Percentiles rank a stretch among this genome's conserved stretches.
These are phyloP conservation scores for Cladophialophora yegresii DNA, from an alignment of 2,329 filamentous ascomycete species.

Conservation along the genomic window DNA sequence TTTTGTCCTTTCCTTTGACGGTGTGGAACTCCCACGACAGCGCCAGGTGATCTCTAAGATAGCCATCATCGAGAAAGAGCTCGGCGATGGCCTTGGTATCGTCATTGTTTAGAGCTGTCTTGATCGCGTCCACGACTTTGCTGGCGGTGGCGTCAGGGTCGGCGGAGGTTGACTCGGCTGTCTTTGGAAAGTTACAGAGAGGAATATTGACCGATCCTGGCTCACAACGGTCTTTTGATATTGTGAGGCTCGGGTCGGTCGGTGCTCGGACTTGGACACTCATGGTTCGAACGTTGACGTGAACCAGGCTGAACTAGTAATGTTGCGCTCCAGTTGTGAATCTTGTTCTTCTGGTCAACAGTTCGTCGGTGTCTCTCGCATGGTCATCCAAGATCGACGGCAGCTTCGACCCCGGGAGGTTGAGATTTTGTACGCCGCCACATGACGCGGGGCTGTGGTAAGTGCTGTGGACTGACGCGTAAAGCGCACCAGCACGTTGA, in stretches of 20 bases:
- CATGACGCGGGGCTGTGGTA: background rate
- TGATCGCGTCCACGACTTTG: conserved; percentile 45
- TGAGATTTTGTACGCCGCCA: background rate
- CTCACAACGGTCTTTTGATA: conserved; percentile 50
- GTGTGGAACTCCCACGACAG: conserved; percentile 61
- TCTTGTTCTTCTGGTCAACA: background rate
- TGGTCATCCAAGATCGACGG: background rate
- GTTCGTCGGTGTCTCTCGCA: background rate
- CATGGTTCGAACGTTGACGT: conserved; percentile 8
- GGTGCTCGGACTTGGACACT: conserved; percentile 24
- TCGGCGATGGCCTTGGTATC: conserved; percentile 42
- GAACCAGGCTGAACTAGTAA: background rate
- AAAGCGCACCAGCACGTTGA: background rate
- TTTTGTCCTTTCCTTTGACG: conserved; percentile 50
- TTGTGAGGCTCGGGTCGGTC: conserved; percentile 30
- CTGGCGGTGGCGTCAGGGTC: conserved; percentile 46
- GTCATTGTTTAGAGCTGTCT: conserved; percentile 42
- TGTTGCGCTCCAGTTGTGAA: background rate
- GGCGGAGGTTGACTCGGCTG: conserved; percentile 40
- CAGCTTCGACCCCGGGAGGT: background rate
- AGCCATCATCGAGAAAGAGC: conserved; percentile 56
- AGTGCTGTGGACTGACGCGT: background rate
- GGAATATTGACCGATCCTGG: conserved; percentile 59
- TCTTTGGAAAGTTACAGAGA: conserved; percentile 47
- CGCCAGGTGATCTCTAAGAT: conserved; percentile 62